Percentiles rank a stretch among this genome's conserved stretches.
Evolutionary conservation across 2,329 filamentous ascomycete species (phyloP).

Genomic region (Apiospora sp.): DNA sequence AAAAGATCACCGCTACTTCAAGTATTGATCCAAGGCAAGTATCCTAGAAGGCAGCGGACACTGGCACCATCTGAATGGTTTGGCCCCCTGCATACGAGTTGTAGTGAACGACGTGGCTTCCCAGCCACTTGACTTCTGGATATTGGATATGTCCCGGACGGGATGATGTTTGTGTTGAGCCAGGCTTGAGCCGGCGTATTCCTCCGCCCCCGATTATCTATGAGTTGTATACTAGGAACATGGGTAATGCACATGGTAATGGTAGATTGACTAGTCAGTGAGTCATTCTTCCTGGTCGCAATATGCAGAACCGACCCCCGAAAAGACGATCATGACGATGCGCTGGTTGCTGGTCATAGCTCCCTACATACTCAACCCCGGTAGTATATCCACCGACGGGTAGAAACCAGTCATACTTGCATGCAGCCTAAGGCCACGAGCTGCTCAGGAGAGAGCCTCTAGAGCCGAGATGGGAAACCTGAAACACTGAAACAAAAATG

Average conservation of each 20-base stretch:
- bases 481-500: conserved; percentile 20
- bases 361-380: neutral
- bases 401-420: conserved; percentile 21
- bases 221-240: conserved; percentile 18
- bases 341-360: conserved; percentile 18
- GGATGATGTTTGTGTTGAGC: conserved; percentile 14
- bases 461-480: conserved; percentile 16
- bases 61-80: conserved; percentile 10
- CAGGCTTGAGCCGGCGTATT: conserved; percentile 8
- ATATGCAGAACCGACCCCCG: conserved; percentile 16
- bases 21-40: neutral
- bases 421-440: conserved; percentile 15
- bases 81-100: conserved; percentile 27
- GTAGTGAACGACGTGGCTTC: conserved; percentile 18
- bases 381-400: neutral
- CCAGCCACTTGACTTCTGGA: conserved; percentile 27
- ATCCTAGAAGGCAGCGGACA: neutral
- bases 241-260: neutral
- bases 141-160: conserved; percentile 18
- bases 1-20: neutral
- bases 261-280: conserved; percentile 3
- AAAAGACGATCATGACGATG: conserved; percentile 24
- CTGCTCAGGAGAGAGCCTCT: conserved; percentile 7
- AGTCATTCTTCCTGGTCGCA: conserved; percentile 16
- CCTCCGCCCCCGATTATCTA: conserved; percentile 3